Percentiles rank a stretch among this genome's conserved stretches.
Evolutionary conservation across 192 early-diverging fungal genomes (phyloP).

Genomic region (Linnemannia exigua): DNA sequence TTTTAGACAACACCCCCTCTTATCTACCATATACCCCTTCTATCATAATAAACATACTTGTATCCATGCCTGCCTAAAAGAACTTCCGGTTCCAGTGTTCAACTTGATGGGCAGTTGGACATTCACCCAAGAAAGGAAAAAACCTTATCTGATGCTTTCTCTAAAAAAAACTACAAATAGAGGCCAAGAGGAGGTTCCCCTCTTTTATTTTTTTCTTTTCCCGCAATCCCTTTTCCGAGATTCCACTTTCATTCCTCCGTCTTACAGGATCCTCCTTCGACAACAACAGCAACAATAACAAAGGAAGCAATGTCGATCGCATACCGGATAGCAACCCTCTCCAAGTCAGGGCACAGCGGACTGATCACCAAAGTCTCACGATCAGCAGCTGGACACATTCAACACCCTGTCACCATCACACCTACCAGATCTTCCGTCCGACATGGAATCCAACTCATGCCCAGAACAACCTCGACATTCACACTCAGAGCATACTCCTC

Average conservation of each 20-base stretch:
- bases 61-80: neutral
- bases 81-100: neutral
- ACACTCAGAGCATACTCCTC: neutral
- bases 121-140: neutral
- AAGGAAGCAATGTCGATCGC: neutral
- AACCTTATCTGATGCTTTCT: neutral
- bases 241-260: neutral
- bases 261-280: neutral
- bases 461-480: neutral
- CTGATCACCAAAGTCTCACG: neutral
- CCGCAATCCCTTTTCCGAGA: neutral
- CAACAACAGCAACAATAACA: neutral
- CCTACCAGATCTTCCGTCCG: neutral
- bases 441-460: neutral
- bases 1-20: slow-evolving; percentile 31
- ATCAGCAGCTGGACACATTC: neutral
- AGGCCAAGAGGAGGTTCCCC: no score
- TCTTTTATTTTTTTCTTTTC: neutral
- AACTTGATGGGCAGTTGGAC: neutral
- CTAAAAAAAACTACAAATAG: neutral
- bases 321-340: slow-evolving; percentile 15
- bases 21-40: neutral
- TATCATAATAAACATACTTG: neutral
- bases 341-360: neutral
- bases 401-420: neutral